Base-by-base conservation (phyloP, 495 filamentous ascomycete species). In the Chaetomium tenue region DNA sequence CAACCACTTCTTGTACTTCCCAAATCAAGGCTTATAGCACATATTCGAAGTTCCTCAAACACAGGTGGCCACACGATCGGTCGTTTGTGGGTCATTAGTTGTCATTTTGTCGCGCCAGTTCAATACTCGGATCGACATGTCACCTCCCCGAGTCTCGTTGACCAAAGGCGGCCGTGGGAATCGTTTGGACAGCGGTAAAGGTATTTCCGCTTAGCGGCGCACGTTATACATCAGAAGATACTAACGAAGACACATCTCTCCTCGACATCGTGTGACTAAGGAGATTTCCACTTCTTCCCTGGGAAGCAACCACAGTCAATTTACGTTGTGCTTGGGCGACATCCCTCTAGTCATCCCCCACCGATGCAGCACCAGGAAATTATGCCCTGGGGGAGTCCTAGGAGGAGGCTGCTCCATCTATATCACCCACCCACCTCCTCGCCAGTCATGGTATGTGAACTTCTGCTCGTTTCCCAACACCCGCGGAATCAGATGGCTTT, bases 381-480 rank as follows among this genome's bases (percentile, higher is more conserved):
- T 57, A 26, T 51, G 40, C 40, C 40, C 42, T 25, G 39, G 30
- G 13, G 2, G 30, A 53, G 40, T 15, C 46, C 39, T 18, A 18
- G 56, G 47, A 52, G 53, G 39, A 16, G 33, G 57, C 64, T 65
- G 50, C 61, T 63, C 67, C 63, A 67, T 52, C 67, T 75, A 75
- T 75, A 75, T 72, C 68, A 72, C 67, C 42, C 61, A 53, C 51
- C 40, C 20, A 48, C 56, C 63, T 25, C 52, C 64, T 59, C 67
- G 51, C 58, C 53, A 44, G 44, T 51, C 53, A 23, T 25, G 58
- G 52, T 61, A 23, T 63, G 20, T 44, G 55, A 54, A 20, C 48
- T 5, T 22, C 50, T 39, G 42, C 26, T 56, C 51, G 5, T 22
- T 40, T 46, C 11, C 33, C 60, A 16, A 12, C 5, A 16, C 4